Evolutionary conservation across 2,329 filamentous ascomycete species (phyloP), one percentile per base, ranked within the genome.

Genomic region (Cyphellophora attinorum): DNA sequence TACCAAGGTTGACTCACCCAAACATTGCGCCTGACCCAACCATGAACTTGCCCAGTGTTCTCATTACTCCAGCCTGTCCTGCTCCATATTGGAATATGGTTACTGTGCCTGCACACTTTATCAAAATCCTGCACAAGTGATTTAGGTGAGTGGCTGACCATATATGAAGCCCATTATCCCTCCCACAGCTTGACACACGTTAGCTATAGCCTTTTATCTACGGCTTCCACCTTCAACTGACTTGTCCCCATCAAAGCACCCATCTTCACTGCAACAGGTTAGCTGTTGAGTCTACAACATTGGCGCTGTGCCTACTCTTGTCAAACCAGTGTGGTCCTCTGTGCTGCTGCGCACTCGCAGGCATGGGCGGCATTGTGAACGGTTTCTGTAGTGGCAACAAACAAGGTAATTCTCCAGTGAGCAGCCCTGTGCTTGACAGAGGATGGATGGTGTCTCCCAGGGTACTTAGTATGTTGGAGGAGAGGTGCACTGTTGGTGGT

Each of bases 121-220:
- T 54, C 51, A 48, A 32, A 49, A 30, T 10, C n/a, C n/a, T 11
- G 11, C 19, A 30, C 13, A 13, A 10, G 25, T 6, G 32, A 13
- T 39, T 18, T n/a, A 6, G 13, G 10, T 17, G 33, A 15, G n/a
- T 23, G 36, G 51, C 68, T 33, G 68, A 93, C 89, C 91, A 51
- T 91, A 94, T 53, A 98, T 93, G 68, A 98, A 96, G 46, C 91
- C 91, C 64, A 98, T 95, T 57, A 94, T 94, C 34, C 84, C 70
- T 43, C 91, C 91, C 43, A 98, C 91, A 61, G 86, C 91, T 96
- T n/a, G 51, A 11, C 40, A 14, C 66, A 11, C 25, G 31, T 33
- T 38, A 37, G 38, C 33, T 33, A 30, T 29, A 5, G 29, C 31
- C 27, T 31, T 28, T 27, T 16, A 21, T 27, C 12, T 10, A 19